These are phyloP conservation scores for Andrographis paniculata DNA, from an alignment of 305 asterid genomes.

Conservation along the genomic window DNA sequence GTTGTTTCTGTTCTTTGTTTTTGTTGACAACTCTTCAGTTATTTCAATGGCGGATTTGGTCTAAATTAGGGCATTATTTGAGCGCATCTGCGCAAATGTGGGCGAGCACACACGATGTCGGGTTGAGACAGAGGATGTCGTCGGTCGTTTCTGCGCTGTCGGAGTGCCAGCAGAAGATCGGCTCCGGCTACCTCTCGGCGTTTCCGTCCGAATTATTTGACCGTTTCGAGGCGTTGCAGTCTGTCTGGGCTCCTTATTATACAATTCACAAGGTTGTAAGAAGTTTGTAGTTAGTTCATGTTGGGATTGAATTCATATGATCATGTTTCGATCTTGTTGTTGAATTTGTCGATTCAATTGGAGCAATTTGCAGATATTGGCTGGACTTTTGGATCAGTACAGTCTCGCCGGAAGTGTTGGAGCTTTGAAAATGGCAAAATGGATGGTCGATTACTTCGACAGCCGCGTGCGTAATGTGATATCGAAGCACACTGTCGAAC, in stretches of 20 bases:
- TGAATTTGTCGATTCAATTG: conserved; percentile 8
- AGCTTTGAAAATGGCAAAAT: conserved; percentile 48
- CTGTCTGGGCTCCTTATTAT: conserved; percentile 96
- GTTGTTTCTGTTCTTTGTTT: conserved; percentile 19
- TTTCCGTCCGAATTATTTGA: conserved; percentile 78
- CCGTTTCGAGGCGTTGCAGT: conserved; percentile 56
- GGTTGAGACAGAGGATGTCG: conserved; percentile 48
- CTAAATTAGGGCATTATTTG: conserved; percentile 94
- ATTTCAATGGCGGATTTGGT: too few species aligned
- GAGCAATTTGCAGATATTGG: conserved; percentile 59
- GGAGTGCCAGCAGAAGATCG: conserved; percentile 58
- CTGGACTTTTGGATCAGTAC: conserved; percentile 94
- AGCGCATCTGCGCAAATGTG: conserved; percentile 92
- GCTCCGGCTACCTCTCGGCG: conserved; percentile 88
- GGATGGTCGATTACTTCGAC: conserved; percentile 91
- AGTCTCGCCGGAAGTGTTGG: conserved; percentile 45
- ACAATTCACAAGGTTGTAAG: conserved; percentile 85
- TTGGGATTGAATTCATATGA: too few species aligned
- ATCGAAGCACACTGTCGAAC: conserved; percentile 52
- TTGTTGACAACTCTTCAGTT: too few species aligned
- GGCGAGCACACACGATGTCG: conserved; percentile 73
- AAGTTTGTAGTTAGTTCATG: conserved; percentile 5
- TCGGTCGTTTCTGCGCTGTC: conserved; percentile 54
- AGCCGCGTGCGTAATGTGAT: conserved; percentile 72
- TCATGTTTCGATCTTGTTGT: conserved; percentile 9